Evolutionary conservation across 495 filamentous ascomycete species (phyloP).

Genomic region (Penicilliopsis zonata): DNA sequence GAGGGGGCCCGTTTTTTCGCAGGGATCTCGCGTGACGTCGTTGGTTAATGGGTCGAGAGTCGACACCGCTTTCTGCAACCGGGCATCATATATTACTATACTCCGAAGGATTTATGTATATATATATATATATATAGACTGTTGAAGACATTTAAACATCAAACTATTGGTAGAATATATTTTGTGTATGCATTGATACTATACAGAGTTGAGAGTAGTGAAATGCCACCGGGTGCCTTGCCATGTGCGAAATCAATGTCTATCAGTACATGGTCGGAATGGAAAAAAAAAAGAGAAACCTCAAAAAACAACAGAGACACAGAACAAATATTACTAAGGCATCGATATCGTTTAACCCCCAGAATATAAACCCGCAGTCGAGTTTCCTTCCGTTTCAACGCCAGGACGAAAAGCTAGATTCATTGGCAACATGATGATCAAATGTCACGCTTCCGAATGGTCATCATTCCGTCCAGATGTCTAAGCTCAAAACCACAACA

Average conservation of each 20-base stretch:
- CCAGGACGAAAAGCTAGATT: background rate
- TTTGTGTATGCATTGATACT: too few species aligned
- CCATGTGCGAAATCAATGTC: too few species aligned
- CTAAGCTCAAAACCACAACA: background rate
- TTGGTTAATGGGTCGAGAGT: slow-evolving; percentile 11
- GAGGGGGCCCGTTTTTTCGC: slow-evolving; percentile 10
- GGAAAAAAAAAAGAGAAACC: slow-evolving; percentile 10
- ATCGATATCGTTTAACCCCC: slow-evolving; percentile 10
- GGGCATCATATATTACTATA: background rate
- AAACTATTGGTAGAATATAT: too few species aligned
- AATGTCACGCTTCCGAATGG: slow-evolving; percentile 1
- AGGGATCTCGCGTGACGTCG: slow-evolving; percentile 34
- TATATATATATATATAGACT: slow-evolving; percentile 8
- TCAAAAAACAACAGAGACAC: slow-evolving; percentile 7
- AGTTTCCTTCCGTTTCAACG: slow-evolving; percentile 9
- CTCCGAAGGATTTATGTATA: background rate
- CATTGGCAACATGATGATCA: background rate
- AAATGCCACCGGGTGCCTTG: too few species aligned
- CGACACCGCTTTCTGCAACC: slow-evolving; percentile 10
- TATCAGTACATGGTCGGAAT: slow-evolving; percentile 21
- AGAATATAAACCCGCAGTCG: slow-evolving; percentile 13
- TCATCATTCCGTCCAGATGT: slow-evolving; percentile 1
- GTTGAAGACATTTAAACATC: too few species aligned
- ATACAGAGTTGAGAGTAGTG: background rate
- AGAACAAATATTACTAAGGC: slow-evolving; percentile 5